Percentiles rank a stretch among this genome's conserved stretches.
These are phyloP conservation scores for Truncatella angustata DNA, from an alignment of 2,329 filamentous ascomycete genomes.

Conservation along the genomic window DNA sequence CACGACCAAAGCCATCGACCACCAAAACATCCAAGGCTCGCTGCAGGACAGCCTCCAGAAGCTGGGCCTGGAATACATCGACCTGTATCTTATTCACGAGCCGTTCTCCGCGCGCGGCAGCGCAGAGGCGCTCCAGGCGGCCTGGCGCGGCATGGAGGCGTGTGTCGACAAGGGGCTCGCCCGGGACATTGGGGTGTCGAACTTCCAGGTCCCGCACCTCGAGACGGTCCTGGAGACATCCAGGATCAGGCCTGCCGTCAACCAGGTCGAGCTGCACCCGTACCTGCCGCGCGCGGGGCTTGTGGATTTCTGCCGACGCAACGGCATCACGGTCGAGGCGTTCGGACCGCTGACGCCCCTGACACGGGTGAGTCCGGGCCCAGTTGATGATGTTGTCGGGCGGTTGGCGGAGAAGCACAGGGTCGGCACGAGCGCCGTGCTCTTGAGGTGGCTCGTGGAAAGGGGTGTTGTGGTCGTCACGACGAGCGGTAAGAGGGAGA, in stretches of 20 bases:
- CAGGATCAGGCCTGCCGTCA: constrained; percentile 62
- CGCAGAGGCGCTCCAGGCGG: constrained; percentile 50
- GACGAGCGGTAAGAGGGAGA: constrained; percentile 54
- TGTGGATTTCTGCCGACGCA: constrained; percentile 46
- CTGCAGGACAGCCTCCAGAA: constrained; percentile 59
- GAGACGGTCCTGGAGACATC: constrained; percentile 55
- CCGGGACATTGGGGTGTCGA: constrained; percentile 71
- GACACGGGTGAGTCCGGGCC: constrained; percentile 43
- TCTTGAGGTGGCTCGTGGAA: constrained; percentile 56
- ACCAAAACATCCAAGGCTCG: constrained; percentile 43
- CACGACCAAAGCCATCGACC: constrained; percentile 53
- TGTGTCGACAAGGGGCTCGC: constrained; percentile 64
- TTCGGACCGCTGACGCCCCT: constrained; percentile 50
- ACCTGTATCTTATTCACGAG: constrained; percentile 63
- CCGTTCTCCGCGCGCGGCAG: constrained; percentile 47
- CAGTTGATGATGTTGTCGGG: constrained; percentile 48
- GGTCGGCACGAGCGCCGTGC: constrained; percentile 52
- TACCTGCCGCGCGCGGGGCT: constrained; percentile 64
- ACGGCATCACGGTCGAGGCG: constrained; percentile 52
- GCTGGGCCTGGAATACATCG: constrained; percentile 66
- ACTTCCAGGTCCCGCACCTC: constrained; percentile 59
- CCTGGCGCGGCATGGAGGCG: constrained; percentile 59
- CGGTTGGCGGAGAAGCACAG: constrained; percentile 53
- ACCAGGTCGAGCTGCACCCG: constrained; percentile 78
- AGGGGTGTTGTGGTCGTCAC: constrained; percentile 56